Conservation (phyloP, 495 filamentous ascomycete genomes). For the Penicillium nucicola region DNA sequence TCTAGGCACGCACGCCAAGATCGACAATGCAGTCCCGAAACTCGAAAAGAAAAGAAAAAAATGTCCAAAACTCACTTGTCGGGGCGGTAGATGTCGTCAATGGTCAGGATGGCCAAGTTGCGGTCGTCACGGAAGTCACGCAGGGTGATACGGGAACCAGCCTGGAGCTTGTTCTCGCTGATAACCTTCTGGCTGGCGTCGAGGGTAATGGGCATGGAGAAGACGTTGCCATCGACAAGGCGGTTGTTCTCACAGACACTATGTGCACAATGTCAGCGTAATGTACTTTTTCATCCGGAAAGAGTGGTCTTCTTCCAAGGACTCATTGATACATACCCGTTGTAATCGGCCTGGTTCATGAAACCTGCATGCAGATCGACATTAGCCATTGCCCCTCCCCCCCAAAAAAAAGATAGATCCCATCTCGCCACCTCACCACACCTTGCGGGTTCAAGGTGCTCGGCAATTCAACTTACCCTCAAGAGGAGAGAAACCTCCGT, state of each 20-base stretch:
- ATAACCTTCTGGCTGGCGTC: slow-evolving; percentile 75
- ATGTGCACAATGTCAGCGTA: slow-evolving; percentile 31
- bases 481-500: slow-evolving; percentile 92
- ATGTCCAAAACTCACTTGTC: slow-evolving; percentile 70
- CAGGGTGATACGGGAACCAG: slow-evolving; percentile 78
- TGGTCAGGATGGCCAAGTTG: slow-evolving; percentile 90
- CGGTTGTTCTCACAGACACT: slow-evolving; percentile 87
- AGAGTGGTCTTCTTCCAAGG: slow-evolving; percentile 11
- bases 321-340: slow-evolving; percentile 59
- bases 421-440: not conserved
- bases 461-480: slow-evolving; percentile 65
- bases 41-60: slow-evolving; percentile 5
- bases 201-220: slow-evolving; percentile 95
- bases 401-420: slow-evolving; percentile 5
- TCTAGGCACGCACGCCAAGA: slow-evolving; percentile 2
- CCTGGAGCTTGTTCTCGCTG: slow-evolving; percentile 65
- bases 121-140: slow-evolving; percentile 96
- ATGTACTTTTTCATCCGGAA: not conserved
- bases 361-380: slow-evolving; percentile 61
- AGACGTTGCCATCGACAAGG: slow-evolving; percentile 84
- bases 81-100: slow-evolving; percentile 94
- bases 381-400: slow-evolving; percentile 32
- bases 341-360: slow-evolving; percentile 95
- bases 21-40: slow-evolving; percentile 7
- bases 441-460: not conserved